Conservation (phyloP, 1,284 basidiomycete genomes). For the Irpex rosettiformis region DNA sequence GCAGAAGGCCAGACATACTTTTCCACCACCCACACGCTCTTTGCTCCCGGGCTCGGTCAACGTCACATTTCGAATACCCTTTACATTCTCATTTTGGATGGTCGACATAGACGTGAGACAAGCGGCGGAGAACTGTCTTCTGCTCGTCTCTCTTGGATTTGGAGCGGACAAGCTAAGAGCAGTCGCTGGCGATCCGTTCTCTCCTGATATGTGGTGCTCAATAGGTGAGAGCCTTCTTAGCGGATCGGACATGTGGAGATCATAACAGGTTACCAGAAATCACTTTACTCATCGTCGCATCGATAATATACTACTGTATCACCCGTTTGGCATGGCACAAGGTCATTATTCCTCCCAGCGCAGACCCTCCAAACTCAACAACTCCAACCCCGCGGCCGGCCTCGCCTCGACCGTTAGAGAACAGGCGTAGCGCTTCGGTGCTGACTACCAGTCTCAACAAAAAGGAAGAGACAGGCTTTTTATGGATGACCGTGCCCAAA, state of each 20-base stretch:
- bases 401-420: conserved; percentile 43
- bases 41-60: conserved; percentile 44
- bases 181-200: conserved; percentile 19
- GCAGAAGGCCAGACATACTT: conserved; percentile 22
- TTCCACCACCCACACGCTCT: conserved; percentile 18
- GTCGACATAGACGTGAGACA: conserved; percentile 55
- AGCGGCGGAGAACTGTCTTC: conserved; percentile 50
- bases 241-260: not conserved
- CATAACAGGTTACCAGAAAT: conserved; percentile 44
- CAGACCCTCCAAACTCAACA: conserved; percentile 23
- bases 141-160: conserved; percentile 51
- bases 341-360: conserved; percentile 22
- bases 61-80: conserved; percentile 36
- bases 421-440: conserved; percentile 33
- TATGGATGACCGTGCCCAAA: conserved; percentile 89
- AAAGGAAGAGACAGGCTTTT: conserved; percentile 55
- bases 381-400: conserved; percentile 30
- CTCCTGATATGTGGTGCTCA: conserved; percentile 39
- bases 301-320: conserved; percentile 63
- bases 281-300: conserved; percentile 48
- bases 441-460: conserved; percentile 31
- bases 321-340: conserved; percentile 46
- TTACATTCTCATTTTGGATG: conserved; percentile 34
- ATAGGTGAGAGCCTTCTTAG: conserved; percentile 31
- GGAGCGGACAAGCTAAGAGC: conserved; percentile 31